phyloP scores from a whole-genome alignment of 345 rosid species.

The Turritis glabra region DNA sequence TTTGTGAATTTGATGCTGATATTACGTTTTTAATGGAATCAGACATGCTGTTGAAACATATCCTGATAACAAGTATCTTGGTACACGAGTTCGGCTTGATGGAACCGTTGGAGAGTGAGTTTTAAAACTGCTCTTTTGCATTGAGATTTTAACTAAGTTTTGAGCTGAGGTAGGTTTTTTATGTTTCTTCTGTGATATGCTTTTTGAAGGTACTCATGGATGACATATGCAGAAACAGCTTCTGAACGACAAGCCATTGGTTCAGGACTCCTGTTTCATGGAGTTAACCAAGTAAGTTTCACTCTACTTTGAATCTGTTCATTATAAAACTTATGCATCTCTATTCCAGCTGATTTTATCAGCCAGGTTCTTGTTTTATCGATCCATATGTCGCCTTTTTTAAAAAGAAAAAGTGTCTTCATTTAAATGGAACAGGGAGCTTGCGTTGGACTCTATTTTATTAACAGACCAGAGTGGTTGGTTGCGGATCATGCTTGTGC shows the following conservation, averaged over 20 bases:
- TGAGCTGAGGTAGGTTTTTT: neutral
- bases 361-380: neutral
- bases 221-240: constrained; percentile 83
- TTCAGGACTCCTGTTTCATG: constrained; percentile 70
- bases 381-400: neutral
- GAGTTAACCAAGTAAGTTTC: constrained; percentile 55
- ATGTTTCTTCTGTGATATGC: constrained; percentile 10
- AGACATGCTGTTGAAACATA: constrained; percentile 65
- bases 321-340: neutral
- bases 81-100: constrained; percentile 62
- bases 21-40: neutral
- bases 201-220: constrained; percentile 76
- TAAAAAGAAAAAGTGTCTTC: constrained; percentile 8
- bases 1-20: neutral
- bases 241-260: constrained; percentile 78
- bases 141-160: neutral
- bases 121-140: neutral
- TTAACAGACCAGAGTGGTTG: constrained; percentile 92
- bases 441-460: constrained; percentile 66
- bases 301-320: neutral
- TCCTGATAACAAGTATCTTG: constrained; percentile 74
- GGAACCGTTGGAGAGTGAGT: constrained; percentile 89
- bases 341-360: neutral
- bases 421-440: constrained; percentile 59
- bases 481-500: constrained; percentile 94